Conservation (phyloP, 2,329 filamentous ascomycete species). For the Nothophaeocryptopus gaeumannii region DNA sequence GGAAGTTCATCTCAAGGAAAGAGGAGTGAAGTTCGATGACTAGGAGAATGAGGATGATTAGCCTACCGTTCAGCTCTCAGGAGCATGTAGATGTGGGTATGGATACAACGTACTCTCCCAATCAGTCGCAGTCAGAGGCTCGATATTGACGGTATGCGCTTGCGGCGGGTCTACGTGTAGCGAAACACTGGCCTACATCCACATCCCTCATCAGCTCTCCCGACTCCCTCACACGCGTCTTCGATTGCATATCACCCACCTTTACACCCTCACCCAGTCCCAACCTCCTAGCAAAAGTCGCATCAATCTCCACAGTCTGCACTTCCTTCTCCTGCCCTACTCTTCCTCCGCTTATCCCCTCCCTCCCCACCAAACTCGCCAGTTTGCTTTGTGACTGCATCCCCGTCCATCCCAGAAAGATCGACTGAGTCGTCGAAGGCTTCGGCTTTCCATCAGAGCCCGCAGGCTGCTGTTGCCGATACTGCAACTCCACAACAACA, state of each 20-base stretch:
- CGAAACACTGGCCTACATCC: conserved; percentile 55
- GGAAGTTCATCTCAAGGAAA: conserved; percentile 89
- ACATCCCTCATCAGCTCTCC: conserved; percentile 36
- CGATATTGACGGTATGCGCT: conserved; percentile 93
- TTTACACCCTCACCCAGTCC: conserved; percentile 80
- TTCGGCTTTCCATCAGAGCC: conserved; percentile 36
- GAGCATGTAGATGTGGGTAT: no score
- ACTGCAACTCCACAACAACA: conserved; percentile 89
- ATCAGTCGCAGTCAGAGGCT: conserved; percentile 89
- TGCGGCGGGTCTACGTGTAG: conserved; percentile 88
- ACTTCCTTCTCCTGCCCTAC: conserved; percentile 69
- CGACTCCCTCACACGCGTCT: conserved; percentile 28
- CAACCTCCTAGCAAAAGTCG: conserved; percentile 73
- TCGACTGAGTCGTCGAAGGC: conserved; percentile 55
- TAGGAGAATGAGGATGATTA: conserved; percentile 27
- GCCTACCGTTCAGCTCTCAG: no score
- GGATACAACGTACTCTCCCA: conserved; percentile 71
- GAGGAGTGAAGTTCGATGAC: conserved; percentile 94
- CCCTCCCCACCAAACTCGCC: conserved; percentile 68
- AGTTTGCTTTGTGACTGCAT: conserved; percentile 89
- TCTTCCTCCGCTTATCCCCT: conserved; percentile 58
- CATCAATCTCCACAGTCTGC: conserved; percentile 79
- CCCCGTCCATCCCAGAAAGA: conserved; percentile 94
- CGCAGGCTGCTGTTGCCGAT: conserved; percentile 58
- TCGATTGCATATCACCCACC: conserved; percentile 57